A percentile compares a stretch with the other conserved stretches of the same genome.
These are phyloP conservation scores for Cercis canadensis DNA, from an alignment of 306 rosid genomes.

Conservation along the genomic window DNA sequence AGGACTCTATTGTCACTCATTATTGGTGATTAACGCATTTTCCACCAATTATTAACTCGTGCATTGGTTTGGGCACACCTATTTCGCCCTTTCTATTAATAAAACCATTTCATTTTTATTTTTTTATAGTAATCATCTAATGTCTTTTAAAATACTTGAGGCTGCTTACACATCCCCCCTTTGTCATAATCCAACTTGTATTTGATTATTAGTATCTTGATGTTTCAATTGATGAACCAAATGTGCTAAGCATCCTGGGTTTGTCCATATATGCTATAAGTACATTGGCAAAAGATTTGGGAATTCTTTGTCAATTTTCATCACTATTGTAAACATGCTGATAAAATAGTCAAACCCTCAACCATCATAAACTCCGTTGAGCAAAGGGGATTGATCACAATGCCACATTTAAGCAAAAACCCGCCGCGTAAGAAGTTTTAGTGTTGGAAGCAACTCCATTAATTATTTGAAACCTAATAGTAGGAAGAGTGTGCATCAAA, in stretches of 20 bases:
- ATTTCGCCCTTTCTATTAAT: constrained; percentile 14
- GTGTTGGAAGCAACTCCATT: constrained; percentile 17
- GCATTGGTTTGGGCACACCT: constrained; percentile 41
- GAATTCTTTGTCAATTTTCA: constrained; percentile 6
- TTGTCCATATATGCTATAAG: constrained; percentile 42
- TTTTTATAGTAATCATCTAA: constrained; percentile 25
- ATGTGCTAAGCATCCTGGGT: constrained; percentile 35
- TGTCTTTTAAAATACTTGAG: not conserved
- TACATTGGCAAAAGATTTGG: not conserved
- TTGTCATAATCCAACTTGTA: constrained; percentile 48
- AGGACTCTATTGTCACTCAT: constrained; percentile 35
- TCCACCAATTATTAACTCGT: constrained; percentile 27
- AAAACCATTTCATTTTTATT: not conserved
- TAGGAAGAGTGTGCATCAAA: constrained; percentile 45
- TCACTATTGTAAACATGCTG: constrained; percentile 19
- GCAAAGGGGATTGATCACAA: constrained; percentile 27
- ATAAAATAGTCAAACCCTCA: constrained; percentile 22
- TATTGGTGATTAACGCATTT: constrained; percentile 35
- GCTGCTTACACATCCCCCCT: constrained; percentile 1
- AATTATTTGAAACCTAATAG: constrained; percentile 24
- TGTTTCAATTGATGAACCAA: constrained; percentile 33
- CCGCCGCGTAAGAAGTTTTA: not conserved
- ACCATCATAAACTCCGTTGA: constrained; percentile 17
- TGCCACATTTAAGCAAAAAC: constrained; percentile 3
- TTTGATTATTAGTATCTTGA: constrained; percentile 26